Evolutionary conservation across 1,284 basidiomycete species (phyloP).

Genomic region (Microbotryum lychnidis-dioicae): DNA sequence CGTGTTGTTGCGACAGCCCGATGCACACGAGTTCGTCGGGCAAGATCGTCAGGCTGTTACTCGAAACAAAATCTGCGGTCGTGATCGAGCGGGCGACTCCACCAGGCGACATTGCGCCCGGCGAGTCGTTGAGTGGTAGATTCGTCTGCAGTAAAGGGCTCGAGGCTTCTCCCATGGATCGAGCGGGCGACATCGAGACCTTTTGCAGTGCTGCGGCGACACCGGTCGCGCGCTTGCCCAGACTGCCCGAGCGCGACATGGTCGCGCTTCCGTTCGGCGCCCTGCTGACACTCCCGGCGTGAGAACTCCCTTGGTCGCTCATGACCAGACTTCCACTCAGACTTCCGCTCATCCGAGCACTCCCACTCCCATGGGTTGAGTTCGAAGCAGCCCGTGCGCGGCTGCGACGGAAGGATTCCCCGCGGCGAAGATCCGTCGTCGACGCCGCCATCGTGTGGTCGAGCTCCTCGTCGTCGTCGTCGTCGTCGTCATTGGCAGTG

Average conservation of each 20-base stretch:
- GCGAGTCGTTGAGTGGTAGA: too few species aligned
- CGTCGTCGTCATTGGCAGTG: slow-evolving; percentile 2
- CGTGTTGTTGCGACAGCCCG: slow-evolving; percentile 20
- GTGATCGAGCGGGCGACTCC: too few species aligned
- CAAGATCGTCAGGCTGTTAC: slow-evolving; percentile 26
- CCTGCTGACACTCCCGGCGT: background rate
- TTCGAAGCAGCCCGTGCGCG: background rate
- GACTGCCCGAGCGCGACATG: background rate
- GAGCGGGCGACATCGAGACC: too few species aligned
- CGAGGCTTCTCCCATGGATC: too few species aligned
- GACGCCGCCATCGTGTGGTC: too few species aligned
- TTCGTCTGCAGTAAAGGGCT: too few species aligned
- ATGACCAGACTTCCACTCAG: background rate
- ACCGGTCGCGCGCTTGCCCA: background rate
- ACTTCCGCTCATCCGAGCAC: background rate
- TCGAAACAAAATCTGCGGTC: background rate
- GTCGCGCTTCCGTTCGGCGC: background rate
- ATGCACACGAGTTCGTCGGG: slow-evolving; percentile 34
- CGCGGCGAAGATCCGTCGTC: background rate
- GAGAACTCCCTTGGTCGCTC: slow-evolving; percentile 3
- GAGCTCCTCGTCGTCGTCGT: slow-evolving; percentile 6
- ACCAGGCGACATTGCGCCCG: too few species aligned
- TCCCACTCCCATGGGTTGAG: background rate
- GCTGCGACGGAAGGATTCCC: background rate
- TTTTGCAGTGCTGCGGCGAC: background rate